Evolutionary conservation across 306 rosid species (phyloP).

Genomic region (Cucumis cinereus): DNA sequence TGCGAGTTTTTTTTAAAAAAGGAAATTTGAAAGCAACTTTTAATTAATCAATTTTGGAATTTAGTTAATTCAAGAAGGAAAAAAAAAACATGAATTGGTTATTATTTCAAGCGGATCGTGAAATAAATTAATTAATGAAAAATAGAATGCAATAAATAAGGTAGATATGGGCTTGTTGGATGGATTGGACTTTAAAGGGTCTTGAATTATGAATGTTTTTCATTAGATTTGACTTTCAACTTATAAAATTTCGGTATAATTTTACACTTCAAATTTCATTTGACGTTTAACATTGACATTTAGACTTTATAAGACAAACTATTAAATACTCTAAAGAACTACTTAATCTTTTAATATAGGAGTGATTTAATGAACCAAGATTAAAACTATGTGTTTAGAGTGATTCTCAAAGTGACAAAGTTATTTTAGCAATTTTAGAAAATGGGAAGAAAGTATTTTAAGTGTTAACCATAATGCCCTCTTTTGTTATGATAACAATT

Average conservation of each 20-base stretch:
- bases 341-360: too few species aligned
- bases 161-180: background rate
- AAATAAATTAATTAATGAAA: background rate
- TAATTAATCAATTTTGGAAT: background rate
- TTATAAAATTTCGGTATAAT: background rate
- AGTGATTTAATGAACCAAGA: too few species aligned
- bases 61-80: background rate
- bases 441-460: too few species aligned
- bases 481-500: background rate
- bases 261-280: background rate
- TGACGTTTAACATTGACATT: too few species aligned
- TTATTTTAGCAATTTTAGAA: too few species aligned
- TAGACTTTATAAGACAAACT: too few species aligned
- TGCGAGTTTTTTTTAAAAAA: too few species aligned
- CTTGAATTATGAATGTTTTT: background rate
- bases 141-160: background rate
- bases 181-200: background rate
- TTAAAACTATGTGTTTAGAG: too few species aligned
- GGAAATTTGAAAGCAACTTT: background rate
- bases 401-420: too few species aligned
- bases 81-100: background rate
- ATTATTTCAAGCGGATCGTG: background rate
- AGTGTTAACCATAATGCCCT: background rate
- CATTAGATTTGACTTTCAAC: background rate
- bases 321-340: too few species aligned